phyloP scores from a whole-genome alignment of 148 eudicot species.

The Rhododendron ovatum region DNA sequence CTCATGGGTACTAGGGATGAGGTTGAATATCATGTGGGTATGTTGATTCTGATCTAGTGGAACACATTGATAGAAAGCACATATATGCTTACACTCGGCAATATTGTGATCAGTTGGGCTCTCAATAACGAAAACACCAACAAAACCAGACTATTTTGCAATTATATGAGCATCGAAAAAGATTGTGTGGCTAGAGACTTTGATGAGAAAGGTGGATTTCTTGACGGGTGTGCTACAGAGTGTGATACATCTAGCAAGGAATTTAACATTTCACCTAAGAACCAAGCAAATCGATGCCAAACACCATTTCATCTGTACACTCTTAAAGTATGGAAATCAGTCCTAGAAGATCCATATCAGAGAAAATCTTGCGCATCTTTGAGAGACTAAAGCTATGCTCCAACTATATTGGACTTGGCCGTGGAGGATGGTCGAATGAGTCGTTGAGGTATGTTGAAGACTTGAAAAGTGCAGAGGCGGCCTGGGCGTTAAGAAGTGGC shows the following conservation, averaged over 20 bases:
- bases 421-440: not conserved
- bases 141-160: not conserved
- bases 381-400: not conserved
- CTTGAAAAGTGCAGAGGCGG: not conserved
- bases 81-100: not conserved
- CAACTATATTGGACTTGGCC: not conserved
- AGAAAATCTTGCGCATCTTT: not conserved
- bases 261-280: not conserved
- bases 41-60: not conserved
- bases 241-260: not conserved
- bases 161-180: not conserved
- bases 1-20: not conserved
- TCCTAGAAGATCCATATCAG: not conserved
- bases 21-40: not conserved
- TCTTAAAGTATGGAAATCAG: not conserved
- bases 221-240: not conserved
- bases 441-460: not conserved
- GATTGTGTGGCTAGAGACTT: not conserved
- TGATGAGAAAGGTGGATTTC: not conserved
- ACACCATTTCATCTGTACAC: not conserved
- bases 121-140: not conserved
- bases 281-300: not conserved
- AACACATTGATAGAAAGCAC: not conserved
- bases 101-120: not conserved
- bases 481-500: too few relatives aligned